Conservation (phyloP, 2,329 filamentous ascomycete species). For the Diatrype stigma region DNA sequence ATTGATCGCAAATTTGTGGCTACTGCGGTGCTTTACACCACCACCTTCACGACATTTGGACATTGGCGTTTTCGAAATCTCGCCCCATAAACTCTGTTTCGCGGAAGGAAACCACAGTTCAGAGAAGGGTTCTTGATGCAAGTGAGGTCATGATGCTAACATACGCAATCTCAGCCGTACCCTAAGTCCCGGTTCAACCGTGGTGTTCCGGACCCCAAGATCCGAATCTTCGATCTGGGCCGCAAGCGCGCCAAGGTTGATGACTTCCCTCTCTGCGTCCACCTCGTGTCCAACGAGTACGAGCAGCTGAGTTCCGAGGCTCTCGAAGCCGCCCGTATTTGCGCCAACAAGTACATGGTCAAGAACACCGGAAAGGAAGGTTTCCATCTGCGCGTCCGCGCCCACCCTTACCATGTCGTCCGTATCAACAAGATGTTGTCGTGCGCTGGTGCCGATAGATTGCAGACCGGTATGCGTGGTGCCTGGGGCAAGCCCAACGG, state of each 20-base stretch:
- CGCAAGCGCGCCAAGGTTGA: conserved; percentile 98
- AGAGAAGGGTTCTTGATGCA: not conserved
- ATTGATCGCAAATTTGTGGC: conserved; percentile 2
- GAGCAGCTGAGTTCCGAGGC: conserved; percentile 99
- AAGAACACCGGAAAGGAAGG: conserved; percentile 68
- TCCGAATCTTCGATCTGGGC: conserved; percentile 98
- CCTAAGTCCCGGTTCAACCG: conserved; percentile 99
- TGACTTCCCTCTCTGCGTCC: conserved; percentile 98
- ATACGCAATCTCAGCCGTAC: conserved; percentile 63
- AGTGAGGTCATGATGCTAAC: not conserved
- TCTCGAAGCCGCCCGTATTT: conserved; percentile 99
- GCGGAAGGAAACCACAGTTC: conserved; percentile 1
- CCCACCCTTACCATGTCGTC: conserved; percentile 99
- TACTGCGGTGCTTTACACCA: not conserved
- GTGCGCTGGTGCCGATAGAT: conserved; percentile 99
- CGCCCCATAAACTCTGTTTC: not conserved
- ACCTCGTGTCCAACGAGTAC: conserved; percentile 99
- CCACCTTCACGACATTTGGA: not conserved
- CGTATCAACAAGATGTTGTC: conserved; percentile 99
- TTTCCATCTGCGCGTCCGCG: conserved; percentile 75
- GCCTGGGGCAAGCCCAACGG: conserved; percentile 99
- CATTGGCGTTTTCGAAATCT: not conserved
- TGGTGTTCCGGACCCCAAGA: conserved; percentile 83
- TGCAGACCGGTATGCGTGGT: conserved; percentile 99
- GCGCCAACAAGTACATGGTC: conserved; percentile 96